phyloP scores from a whole-genome alignment of 768 basidiomycete genomes.

The Pholiota conissans region DNA sequence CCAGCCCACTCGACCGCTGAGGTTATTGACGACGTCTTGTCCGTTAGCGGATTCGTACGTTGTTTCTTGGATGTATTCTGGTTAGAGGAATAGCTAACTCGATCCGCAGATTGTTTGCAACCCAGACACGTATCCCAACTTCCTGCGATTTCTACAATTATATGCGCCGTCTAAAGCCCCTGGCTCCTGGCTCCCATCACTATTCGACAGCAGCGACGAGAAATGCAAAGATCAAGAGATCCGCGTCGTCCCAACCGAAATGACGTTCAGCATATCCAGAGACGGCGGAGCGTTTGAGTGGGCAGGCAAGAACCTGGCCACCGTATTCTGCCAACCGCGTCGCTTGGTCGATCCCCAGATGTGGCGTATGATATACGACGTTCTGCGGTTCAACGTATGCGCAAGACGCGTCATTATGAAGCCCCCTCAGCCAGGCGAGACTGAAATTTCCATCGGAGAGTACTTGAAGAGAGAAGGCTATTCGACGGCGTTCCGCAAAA shows the following conservation, averaged over 20 bases:
- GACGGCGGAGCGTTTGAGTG: conserved; percentile 73
- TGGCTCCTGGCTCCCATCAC: conserved; percentile 7
- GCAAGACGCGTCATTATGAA: conserved; percentile 47
- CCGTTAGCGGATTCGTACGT: conserved; percentile 57
- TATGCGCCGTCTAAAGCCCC: conserved; percentile 21
- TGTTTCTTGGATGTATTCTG: too few species aligned
- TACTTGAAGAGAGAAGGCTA: conserved; percentile 67
- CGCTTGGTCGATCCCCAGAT: conserved; percentile 64
- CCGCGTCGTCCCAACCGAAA: conserved; percentile 57
- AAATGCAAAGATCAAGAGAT: conserved; percentile 34
- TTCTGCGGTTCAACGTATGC: conserved; percentile 72
- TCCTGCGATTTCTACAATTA: conserved; percentile 62
- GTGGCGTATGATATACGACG: conserved; percentile 74
- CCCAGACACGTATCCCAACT: conserved; percentile 76
- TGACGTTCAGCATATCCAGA: conserved; percentile 79
- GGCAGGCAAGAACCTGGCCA: conserved; percentile 63
- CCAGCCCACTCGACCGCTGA: neutral
- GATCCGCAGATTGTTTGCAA: conserved; percentile 68
- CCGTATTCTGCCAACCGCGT: conserved; percentile 66
- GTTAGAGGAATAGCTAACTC: neutral
- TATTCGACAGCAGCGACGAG: neutral
- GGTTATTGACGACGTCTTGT: neutral
- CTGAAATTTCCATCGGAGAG: conserved; percentile 55
- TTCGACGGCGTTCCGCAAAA: conserved; percentile 65
- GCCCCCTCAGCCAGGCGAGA: conserved; percentile 25